Base-by-base conservation (phyloP, 495 filamentous ascomycete species). In the Talaromyces borbonicus region DNA sequence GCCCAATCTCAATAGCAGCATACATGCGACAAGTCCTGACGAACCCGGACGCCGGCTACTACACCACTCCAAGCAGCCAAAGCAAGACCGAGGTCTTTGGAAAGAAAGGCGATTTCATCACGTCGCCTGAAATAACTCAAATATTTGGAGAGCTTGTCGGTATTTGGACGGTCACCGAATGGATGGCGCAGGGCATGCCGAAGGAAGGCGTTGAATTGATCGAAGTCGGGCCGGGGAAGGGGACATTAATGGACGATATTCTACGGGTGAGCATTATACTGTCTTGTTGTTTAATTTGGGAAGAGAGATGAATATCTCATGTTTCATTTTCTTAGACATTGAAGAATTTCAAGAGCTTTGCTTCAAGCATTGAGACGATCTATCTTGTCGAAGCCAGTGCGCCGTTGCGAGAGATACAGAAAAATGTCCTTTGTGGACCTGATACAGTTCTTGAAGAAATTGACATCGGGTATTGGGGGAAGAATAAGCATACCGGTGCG, bases 21-120 rank as follows among this genome's bases (percentile, higher is more conserved):
- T 98, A 88, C 63, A 98, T 98, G 92, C 89, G 92, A 57, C 92
- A 96, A 80, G 95, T 90, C 60, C 80, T 98, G 52, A 96, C 90
- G 11, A 84, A 84, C 9, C 82, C 87, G 41, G 69, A 84, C n/a
- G 87, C 86, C 46, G 92, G 92, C 35, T 98, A 98, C 69, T 98
- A 98, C 66, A 95, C 87, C 4, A 76, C 83, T 2, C 75, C 75
- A 25, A 67, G 75, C 27, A 68, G 71, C 46, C 59, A 73, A 40
- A 56, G 52, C 26, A 79, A 69, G 19, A 72, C 74, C 9, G 88
- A 94, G 55, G 89, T 90, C 36, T 97, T 98, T 53, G 93, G 92
- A 1, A 71, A 75, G 44, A 83, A 84, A 55, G 92, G 92, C 20
- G 92, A 98, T 61, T 98, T 98, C 49, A 84, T 96, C 35, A 98